Percentiles rank a stretch among this genome's conserved stretches.
Conservation (phyloP, 2,329 filamentous ascomycete genomes). For the Claviceps spartinae region DNA sequence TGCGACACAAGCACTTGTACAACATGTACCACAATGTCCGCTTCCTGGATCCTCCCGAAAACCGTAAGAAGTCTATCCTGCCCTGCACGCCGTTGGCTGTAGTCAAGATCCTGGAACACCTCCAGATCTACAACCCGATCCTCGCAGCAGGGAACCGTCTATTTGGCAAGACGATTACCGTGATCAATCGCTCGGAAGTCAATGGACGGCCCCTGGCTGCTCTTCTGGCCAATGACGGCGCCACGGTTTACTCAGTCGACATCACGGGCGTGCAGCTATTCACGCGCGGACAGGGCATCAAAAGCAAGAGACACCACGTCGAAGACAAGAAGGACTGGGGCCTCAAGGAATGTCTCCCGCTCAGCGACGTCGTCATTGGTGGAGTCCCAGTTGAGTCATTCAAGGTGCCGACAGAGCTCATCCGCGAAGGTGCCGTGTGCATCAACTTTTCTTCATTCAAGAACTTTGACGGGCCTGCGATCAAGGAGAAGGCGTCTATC, state of each 20-base stretch:
- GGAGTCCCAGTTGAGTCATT: conserved; percentile 80
- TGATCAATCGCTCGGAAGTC: conserved; percentile 93
- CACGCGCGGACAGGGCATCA: conserved; percentile 76
- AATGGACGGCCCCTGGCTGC: conserved; percentile 88
- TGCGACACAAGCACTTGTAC: conserved; percentile 87
- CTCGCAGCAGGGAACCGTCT: conserved; percentile 85
- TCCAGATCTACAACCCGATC: conserved; percentile 93
- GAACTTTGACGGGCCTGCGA: conserved; percentile 73
- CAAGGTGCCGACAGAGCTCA: conserved; percentile 73
- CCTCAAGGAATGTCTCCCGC: conserved; percentile 66
- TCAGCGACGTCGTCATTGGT: conserved; percentile 89
- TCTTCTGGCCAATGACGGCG: conserved; percentile 88
- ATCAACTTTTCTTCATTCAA: conserved; percentile 96
- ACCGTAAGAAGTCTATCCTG: conserved; percentile 77
- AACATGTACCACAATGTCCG: conserved; percentile 99
- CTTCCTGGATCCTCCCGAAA: conserved; percentile 68
- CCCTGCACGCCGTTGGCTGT: conserved; percentile 93
- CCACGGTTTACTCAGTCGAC: conserved; percentile 89
- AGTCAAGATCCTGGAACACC: conserved; percentile 91
- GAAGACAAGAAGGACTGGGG: conserved; percentile 69
- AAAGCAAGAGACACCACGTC: conserved; percentile 75
- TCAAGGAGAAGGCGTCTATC: conserved; percentile 92
- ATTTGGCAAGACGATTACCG: conserved; percentile 86
- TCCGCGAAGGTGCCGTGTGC: conserved; percentile 89
- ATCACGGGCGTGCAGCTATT: conserved; percentile 85